Percentiles rank a stretch among this genome's conserved stretches.
Evolutionary conservation across 805 yeast genomes (phyloP).

Genomic region (Hanseniaspora vineae): DNA sequence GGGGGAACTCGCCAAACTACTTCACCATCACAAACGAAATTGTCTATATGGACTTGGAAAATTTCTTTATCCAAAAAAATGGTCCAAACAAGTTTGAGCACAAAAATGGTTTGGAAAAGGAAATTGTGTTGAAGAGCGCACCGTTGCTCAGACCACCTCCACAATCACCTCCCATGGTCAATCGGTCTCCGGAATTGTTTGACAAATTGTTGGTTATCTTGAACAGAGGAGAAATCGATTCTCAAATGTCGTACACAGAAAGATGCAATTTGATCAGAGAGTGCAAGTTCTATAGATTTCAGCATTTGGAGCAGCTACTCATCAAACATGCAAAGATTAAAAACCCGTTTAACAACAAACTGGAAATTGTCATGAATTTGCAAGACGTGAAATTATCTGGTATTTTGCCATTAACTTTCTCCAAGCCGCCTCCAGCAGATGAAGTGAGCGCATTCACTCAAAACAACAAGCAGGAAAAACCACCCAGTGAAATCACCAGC

Average conservation of each 20-base stretch:
- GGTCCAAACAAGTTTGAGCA: not conserved
- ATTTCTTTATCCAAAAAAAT: conserved; percentile 14
- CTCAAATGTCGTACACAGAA: conserved; percentile 38
- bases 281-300: conserved; percentile 64
- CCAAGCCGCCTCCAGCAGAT: too few relatives aligned
- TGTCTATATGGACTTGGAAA: conserved; percentile 37
- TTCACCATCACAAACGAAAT: conserved; percentile 51
- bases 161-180: conserved; percentile 38
- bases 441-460: too few relatives aligned
- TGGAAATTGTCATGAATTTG: conserved; percentile 46
- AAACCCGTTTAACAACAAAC: conserved; percentile 38
- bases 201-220: conserved; percentile 41
- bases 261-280: conserved; percentile 50
- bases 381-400: conserved; percentile 28
- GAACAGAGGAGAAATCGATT: conserved; percentile 35
- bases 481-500: too few relatives aligned
- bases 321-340: conserved; percentile 35
- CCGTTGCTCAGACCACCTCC: conserved; percentile 66
- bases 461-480: too few relatives aligned
- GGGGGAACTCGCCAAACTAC: conserved; percentile 70
- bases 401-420: not conserved
- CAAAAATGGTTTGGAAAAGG: too few relatives aligned
- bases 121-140: not conserved
- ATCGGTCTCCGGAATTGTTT: conserved; percentile 43
- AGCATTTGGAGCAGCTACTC: conserved; percentile 59